Percentiles rank a stretch among this genome's conserved stretches.
Conservation (phyloP, 2,329 filamentous ascomycete genomes). For the Beauveria brongniartii region DNA sequence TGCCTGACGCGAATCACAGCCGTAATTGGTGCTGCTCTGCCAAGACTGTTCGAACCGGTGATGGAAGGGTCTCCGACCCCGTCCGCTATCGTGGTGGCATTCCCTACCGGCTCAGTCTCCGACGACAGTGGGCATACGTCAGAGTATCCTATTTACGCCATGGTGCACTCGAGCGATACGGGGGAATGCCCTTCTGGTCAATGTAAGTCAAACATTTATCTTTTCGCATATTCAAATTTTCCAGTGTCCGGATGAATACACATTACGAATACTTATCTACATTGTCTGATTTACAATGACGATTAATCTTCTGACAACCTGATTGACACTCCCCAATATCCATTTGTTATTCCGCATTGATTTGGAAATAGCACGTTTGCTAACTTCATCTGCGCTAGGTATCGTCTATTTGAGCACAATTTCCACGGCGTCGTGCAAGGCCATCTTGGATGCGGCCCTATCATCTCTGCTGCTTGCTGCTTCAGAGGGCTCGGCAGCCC, state of each 20-base stretch:
- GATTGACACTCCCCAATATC: constrained; percentile 43
- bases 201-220: constrained; percentile 58
- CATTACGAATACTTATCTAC: constrained; percentile 97
- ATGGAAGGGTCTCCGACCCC: constrained; percentile 70
- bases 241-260: constrained; percentile 71
- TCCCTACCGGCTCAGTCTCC: constrained; percentile 46
- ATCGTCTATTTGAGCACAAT: constrained; percentile 31
- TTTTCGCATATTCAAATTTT: constrained; percentile 12
- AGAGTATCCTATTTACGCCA: constrained; percentile 44
- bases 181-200: constrained; percentile 84
- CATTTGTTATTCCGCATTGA: constrained; percentile 12
- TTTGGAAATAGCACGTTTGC: constrained; percentile 18
- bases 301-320: constrained; percentile 86
- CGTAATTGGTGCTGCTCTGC: constrained; percentile 59
- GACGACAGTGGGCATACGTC: constrained; percentile 25
- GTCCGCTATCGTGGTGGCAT: constrained; percentile 62
- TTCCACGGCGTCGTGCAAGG: constrained; percentile 25
- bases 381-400: constrained; percentile 25
- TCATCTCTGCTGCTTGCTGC: constrained; percentile 31
- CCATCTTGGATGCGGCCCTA: constrained; percentile 32
- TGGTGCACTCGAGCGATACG: constrained; percentile 81
- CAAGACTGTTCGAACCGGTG: constrained; percentile 58
- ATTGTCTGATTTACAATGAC: constrained; percentile 96
- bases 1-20: constrained; percentile 54
- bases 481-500: constrained; percentile 20